Base-by-base conservation (phyloP, 208 protist genomes). In the Leptomonas pyrrhocoris region DNA sequence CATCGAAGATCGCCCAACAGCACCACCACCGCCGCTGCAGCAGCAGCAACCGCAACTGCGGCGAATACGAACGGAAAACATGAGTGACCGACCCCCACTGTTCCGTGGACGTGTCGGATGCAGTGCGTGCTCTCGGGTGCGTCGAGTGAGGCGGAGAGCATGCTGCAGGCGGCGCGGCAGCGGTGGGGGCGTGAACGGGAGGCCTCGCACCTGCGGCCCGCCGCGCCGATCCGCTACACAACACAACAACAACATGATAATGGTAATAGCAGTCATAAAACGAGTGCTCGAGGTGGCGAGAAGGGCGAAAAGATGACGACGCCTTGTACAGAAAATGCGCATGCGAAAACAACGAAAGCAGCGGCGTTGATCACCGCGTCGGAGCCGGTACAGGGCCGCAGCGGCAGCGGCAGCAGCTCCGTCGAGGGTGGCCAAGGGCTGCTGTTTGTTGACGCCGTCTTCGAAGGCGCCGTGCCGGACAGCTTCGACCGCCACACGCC, bases 391-490 rank as follows among this genome's bases (percentile, higher is more conserved):
- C 19, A 49, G 18, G 9, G 49, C 25, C 4, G 34, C 25, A 45
- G 27, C 43, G 0, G 5, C 56, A 38, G 34, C 1, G 18, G 21
- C 9, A 27, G 16, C 34, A 42, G 1, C 9, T 15, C 18, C 1
- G 42, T 38, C 13, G 30, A 57, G 9, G 61, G 61, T 43, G 66
- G 66, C 2, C n/a, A 25, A 13, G 54, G 66, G 13, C 7, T 72
- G 23, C 31, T 72, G 31, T 63, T 72, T 34, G 63, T 72, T 46
- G 55, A 60, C n/a, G 66, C 66, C 28, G 66, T 63, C 13, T 72
- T 72, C 23, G 55, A 56, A 21, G 55, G 25, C 15, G 53, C 40
- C 0, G 43, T 72, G 46, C 53, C 51, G 6, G 55, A 31, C 51
- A 72, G 66, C 66, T 72, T 61, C 23, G 45, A 63, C 18, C 66